Conservation (phyloP, 768 basidiomycete genomes). For the Naematelia aurantialba region DNA sequence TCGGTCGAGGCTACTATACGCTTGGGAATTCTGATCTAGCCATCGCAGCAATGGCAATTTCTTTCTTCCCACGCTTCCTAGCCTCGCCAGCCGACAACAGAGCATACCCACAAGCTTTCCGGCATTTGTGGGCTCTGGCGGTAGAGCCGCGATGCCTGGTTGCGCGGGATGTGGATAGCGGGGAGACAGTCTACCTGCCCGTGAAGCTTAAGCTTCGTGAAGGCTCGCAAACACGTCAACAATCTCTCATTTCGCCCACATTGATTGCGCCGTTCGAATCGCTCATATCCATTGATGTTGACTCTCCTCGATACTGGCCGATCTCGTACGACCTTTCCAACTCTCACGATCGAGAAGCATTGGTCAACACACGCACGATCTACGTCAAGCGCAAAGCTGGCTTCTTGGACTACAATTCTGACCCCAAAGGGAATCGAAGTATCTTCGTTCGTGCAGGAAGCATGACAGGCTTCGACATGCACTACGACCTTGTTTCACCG, state of each 20-base stretch:
- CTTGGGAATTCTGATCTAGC: conserved; percentile 87
- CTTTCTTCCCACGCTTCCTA: conserved; percentile 89
- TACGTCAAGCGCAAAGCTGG: conserved; percentile 90
- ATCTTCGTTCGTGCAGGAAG: conserved; percentile 83
- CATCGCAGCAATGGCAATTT: conserved; percentile 79
- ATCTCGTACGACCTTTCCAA: conserved; percentile 75
- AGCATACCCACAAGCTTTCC: conserved; percentile 82
- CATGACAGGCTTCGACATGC: conserved; percentile 70
- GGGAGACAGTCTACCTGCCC: conserved; percentile 85
- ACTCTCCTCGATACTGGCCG: conserved; percentile 94
- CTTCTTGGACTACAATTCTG: conserved; percentile 87
- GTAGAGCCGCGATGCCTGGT: conserved; percentile 89
- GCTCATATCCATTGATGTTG: conserved; percentile 75
- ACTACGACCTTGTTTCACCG: conserved; percentile 77
- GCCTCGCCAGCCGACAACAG: conserved; percentile 78
- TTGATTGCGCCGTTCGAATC: conserved; percentile 83
- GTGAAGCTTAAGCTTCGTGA: conserved; percentile 69
- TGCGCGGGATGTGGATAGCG: conserved; percentile 85
- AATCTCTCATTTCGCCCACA: conserved; percentile 84
- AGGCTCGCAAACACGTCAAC: conserved; percentile 55
- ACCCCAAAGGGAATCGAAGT: conserved; percentile 87
- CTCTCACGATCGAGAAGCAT: conserved; percentile 63
- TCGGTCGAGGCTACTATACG: conserved; percentile 87
- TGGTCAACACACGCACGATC: conserved; percentile 74
- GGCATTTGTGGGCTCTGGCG: conserved; percentile 94